These are phyloP conservation scores for Russula brevipes DNA, from an alignment of 768 basidiomycete genomes.

Conservation along the genomic window DNA sequence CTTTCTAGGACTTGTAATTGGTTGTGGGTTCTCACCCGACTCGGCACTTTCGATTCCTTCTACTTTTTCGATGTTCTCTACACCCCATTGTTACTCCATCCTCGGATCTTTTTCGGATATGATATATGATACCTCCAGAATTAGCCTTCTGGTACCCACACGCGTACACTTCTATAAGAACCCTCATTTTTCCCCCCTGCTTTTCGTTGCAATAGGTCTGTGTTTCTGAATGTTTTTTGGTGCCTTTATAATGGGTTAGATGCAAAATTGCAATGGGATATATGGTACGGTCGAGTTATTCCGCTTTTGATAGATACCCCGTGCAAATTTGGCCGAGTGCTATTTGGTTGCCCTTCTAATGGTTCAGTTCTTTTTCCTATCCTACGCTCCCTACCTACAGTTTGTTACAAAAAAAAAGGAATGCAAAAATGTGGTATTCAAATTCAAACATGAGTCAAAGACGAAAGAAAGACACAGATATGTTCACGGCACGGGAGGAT, in stretches of 20 bases:
- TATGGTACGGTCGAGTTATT: background rate
- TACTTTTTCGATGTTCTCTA: background rate
- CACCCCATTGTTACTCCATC: background rate
- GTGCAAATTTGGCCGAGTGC: background rate
- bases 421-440: background rate
- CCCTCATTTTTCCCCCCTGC: too few species aligned
- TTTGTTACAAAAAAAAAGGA: background rate
- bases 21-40: background rate
- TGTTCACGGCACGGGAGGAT: background rate
- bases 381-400: background rate
- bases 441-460: background rate
- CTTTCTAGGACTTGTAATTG: constrained; percentile 16
- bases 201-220: background rate
- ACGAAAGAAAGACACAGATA: background rate
- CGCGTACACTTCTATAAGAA: background rate
- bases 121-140: background rate
- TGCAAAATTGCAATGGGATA: background rate
- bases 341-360: background rate
- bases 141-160: background rate
- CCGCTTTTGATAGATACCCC: background rate
- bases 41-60: background rate
- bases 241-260: background rate
- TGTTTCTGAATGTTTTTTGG: background rate
- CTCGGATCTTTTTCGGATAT: background rate
- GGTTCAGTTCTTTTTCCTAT: background rate